A percentile compares a stretch with the other conserved stretches of the same genome.
phyloP scores from a whole-genome alignment of 2,329 filamentous ascomycete species.

The Fusarium sp. region DNA sequence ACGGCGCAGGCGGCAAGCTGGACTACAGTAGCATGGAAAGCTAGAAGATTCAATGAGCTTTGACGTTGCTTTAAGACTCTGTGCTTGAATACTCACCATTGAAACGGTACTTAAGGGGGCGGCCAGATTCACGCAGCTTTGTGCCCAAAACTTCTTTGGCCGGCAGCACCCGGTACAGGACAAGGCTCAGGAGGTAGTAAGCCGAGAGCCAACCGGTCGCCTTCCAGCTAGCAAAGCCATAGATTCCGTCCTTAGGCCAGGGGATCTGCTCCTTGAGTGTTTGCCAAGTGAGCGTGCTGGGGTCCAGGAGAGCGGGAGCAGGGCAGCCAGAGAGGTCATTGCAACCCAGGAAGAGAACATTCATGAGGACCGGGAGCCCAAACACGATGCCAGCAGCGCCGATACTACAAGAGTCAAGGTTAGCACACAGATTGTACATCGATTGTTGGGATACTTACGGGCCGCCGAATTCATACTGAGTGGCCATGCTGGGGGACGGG shows the following conservation, averaged over 20 bases:
- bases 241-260: constrained; percentile 79
- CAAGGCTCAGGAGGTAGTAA: constrained; percentile 82
- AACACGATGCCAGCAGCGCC: constrained; percentile 83
- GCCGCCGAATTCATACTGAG: constrained; percentile 53
- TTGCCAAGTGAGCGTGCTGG: constrained; percentile 76
- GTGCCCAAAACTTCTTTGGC: constrained; percentile 79
- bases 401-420: constrained; percentile 62
- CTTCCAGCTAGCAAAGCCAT: constrained; percentile 76
- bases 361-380: constrained; percentile 82
- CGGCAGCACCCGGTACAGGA: constrained; percentile 82
- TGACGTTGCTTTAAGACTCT: accelerated
- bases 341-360: constrained; percentile 83
- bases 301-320: constrained; percentile 80
- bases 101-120: constrained; percentile 83
- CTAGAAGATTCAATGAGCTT: constrained; percentile 57
- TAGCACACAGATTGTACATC: not conserved
- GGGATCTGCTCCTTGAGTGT: constrained; percentile 82
- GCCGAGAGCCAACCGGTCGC: constrained; percentile 77
- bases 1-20: constrained; percentile 77
- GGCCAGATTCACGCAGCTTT: constrained; percentile 74
- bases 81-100: constrained; percentile 65
- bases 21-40: constrained; percentile 80
- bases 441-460: constrained; percentile 46
- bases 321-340: constrained; percentile 93
- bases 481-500: constrained; percentile 27